These are phyloP conservation scores for Zymoseptoria brevis DNA, from an alignment of 2,329 filamentous ascomycete species.

Conservation along the genomic window DNA sequence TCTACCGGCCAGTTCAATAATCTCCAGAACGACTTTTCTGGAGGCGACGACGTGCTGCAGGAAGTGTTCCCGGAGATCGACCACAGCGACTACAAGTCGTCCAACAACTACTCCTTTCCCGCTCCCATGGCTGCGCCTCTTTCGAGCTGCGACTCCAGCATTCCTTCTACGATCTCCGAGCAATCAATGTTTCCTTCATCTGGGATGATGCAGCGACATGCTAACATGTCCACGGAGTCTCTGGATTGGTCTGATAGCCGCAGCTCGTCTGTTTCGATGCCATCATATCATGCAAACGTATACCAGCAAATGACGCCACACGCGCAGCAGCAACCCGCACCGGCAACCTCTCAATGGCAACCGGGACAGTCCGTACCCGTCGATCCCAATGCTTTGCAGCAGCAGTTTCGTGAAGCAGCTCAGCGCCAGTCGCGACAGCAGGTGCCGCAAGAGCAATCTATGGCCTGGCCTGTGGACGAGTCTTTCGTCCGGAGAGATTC, in stretches of 20 bases:
- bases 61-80: constrained; percentile 21
- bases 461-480: constrained; percentile 27
- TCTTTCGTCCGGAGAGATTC: constrained; percentile 26
- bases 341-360: constrained; percentile 27
- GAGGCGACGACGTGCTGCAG: constrained; percentile 12
- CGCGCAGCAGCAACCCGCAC: constrained; percentile 7
- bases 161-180: constrained; percentile 23
- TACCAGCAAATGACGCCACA: constrained; percentile 10
- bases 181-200: constrained; percentile 21
- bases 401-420: constrained; percentile 28
- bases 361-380: constrained; percentile 31
- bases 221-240: constrained; percentile 18
- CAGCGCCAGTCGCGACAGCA: constrained; percentile 12
- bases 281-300: constrained; percentile 8
- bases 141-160: constrained; percentile 22
- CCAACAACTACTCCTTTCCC: constrained; percentile 15
- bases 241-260: constrained; percentile 28
- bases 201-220: constrained; percentile 17
- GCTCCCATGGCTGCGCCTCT: constrained; percentile 15
- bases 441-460: constrained; percentile 22
- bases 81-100: constrained; percentile 17
- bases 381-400: constrained; percentile 27
- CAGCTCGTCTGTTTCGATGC: constrained; percentile 25
- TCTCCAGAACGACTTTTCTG: constrained; percentile 12
- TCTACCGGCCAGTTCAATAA: constrained; percentile 11